Percentiles rank a stretch among this genome's conserved stretches.
Evolutionary conservation across 1,284 basidiomycete genomes (phyloP).

Genomic region (Sanguinoderma infundibulare): DNA sequence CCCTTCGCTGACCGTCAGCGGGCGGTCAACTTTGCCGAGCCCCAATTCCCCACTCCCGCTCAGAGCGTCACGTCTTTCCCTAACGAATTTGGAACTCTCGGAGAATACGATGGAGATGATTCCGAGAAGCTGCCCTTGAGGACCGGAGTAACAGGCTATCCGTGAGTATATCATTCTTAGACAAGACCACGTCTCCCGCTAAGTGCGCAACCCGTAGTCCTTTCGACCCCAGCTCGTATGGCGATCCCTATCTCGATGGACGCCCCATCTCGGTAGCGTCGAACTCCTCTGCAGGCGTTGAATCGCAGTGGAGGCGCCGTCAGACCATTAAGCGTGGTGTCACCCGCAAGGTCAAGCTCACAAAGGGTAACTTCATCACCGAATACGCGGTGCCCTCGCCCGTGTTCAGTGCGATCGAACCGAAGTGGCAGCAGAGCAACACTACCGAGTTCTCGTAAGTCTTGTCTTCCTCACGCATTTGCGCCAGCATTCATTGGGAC

Average conservation of each 20-base stretch:
- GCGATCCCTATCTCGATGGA: constrained; percentile 60
- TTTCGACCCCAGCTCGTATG: constrained; percentile 63
- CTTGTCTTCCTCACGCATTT: not conserved
- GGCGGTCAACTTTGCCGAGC: constrained; percentile 64
- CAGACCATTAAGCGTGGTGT: constrained; percentile 93
- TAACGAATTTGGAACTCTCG: constrained; percentile 50
- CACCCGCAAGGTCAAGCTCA: constrained; percentile 93
- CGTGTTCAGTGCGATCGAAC: constrained; percentile 84
- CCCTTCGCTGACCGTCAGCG: constrained; percentile 73
- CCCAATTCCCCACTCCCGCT: constrained; percentile 39
- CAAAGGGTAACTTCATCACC: constrained; percentile 88
- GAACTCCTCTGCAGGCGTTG: constrained; percentile 64
- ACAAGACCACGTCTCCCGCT: constrained; percentile 1
- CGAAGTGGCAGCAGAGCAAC: constrained; percentile 73
- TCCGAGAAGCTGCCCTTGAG: constrained; percentile 75
- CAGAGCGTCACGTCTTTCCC: constrained; percentile 61
- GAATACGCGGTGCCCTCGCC: constrained; percentile 93
- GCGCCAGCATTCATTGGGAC: not conserved
- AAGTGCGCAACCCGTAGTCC: constrained; percentile 42
- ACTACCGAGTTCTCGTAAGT: constrained; percentile 87
- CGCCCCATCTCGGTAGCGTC: constrained; percentile 71
- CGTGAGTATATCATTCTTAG: constrained; percentile 47
- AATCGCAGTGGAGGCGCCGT: constrained; percentile 82
- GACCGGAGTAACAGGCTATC: constrained; percentile 63
- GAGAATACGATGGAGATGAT: constrained; percentile 63